Evolutionary conservation across 495 filamentous ascomycete genomes (phyloP), one percentile per base, ranked within the genome.

Genomic region (Ramalina peruviana): DNA sequence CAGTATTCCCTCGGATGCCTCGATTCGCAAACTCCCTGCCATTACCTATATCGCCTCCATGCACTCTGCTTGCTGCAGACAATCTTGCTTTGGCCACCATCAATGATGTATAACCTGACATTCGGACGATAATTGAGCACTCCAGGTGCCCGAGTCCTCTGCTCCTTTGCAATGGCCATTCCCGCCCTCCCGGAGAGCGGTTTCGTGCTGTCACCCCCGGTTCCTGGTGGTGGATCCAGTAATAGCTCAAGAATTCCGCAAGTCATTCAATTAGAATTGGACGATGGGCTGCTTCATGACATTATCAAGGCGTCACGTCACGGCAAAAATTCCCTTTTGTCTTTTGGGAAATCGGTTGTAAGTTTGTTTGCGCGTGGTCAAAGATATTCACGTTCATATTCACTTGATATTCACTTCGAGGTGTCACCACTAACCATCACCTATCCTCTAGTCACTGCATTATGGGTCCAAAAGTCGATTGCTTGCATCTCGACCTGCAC

Each of bases 291-390:
- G 30, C 74, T 87, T 52, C 77, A 85, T 58, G 78, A 86, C 27
- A 75, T 88, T 64, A 80, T 87, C 50, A 72, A 76, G 54, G 78
- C 72, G 56, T 73, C 84, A 19, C 73, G 77, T 39, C 69, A 73
- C 58, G 79, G 77, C 61, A 73, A 79, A 51, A 75, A 73, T 42
- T 61, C 80, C 36, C 68, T 76, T 64, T 67, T 81, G 65, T 73
- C 69, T 4, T 62, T 81, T 57, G 77, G 76, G 40, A 68, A 63
- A 57, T 64, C 56, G 57, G 72, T 76, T 3, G 78, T 81, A 73
- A 71, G 76, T 67, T 53, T 46, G 23, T 20, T 20, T 50, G 33
- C 50, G 58, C 38, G 37, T 38, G 10, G 46, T 50, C 43, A 46
- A 45, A 54, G 54, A 20, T 20, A 20, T 20, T 20, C 19, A 20